Percentiles rank a stretch among this genome's conserved stretches.
Evolutionary conservation across 371 early-diverging fungal genomes (phyloP).

Genomic region (Mycotypha africana): DNA sequence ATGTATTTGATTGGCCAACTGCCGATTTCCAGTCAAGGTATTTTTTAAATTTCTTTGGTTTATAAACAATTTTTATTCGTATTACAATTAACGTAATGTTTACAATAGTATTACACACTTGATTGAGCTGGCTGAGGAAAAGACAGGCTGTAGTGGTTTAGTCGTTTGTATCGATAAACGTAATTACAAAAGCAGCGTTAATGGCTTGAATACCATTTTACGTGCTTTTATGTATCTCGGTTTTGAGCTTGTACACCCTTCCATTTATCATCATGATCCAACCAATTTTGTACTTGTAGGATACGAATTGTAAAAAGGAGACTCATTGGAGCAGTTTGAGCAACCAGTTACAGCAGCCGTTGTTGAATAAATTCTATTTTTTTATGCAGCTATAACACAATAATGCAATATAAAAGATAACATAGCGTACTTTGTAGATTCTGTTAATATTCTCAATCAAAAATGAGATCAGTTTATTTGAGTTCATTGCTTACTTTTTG

Average conservation of each 20-base stretch:
- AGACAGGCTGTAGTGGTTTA: constrained; percentile 32
- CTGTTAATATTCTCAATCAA: too few relatives aligned
- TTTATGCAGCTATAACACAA: too few relatives aligned
- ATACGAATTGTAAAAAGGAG: constrained; percentile 33
- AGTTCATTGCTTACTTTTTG: too few relatives aligned
- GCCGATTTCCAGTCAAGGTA: constrained; percentile 45
- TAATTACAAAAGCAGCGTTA: constrained; percentile 15
- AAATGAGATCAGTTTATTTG: too few relatives aligned
- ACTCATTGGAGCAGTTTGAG: too few relatives aligned
- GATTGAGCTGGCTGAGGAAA: constrained; percentile 47
- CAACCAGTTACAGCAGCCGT: neutral
- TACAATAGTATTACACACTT: constrained; percentile 33
- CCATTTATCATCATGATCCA: constrained; percentile 46
- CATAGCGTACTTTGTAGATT: too few relatives aligned
- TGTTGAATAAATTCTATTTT: neutral
- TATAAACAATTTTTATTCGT: neutral
- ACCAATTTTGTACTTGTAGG: constrained; percentile 52
- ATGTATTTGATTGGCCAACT: constrained; percentile 29
- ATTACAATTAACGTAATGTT: constrained; percentile 1
- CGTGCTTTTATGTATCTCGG: constrained; percentile 64
- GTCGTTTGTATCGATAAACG: constrained; percentile 30
- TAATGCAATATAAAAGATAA: too few relatives aligned
- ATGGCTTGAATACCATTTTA: constrained; percentile 23
- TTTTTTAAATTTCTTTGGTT: neutral
- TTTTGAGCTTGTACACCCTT: constrained; percentile 52